These are phyloP conservation scores for Phyllosticta citribraziliensis DNA, from an alignment of 2,329 filamentous ascomycete species.

Conservation along the genomic window DNA sequence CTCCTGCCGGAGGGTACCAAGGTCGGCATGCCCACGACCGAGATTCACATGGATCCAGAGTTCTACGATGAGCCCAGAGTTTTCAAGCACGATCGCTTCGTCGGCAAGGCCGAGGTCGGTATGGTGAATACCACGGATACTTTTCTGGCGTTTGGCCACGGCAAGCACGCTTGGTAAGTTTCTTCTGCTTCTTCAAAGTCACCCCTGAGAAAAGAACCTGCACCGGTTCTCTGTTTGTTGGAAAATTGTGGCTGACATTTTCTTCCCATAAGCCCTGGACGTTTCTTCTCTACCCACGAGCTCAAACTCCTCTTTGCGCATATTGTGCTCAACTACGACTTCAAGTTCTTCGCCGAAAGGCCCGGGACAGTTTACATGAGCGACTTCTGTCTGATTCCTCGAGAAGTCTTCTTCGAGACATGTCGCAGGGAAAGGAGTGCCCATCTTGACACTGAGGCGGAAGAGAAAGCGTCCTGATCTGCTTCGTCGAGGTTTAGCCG, in stretches of 20 bases:
- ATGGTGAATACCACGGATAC: slow-evolving; percentile 45
- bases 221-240: neutral
- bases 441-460: neutral
- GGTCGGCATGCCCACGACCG: slow-evolving; percentile 15
- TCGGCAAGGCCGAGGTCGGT: slow-evolving; percentile 33
- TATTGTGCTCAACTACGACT: slow-evolving; percentile 29
- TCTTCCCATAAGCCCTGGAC: slow-evolving; percentile 23
- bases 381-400: neutral
- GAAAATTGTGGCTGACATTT: slow-evolving; percentile 7
- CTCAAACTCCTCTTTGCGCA: slow-evolving; percentile 29
- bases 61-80: slow-evolving; percentile 13
- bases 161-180: slow-evolving; percentile 37
- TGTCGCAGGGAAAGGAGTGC: neutral
- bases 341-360: slow-evolving; percentile 19
- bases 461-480: neutral
- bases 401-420: neutral
- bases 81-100: slow-evolving; percentile 18
- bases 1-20: neutral
- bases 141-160: slow-evolving; percentile 48
- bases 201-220: too few species aligned
- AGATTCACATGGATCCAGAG: slow-evolving; percentile 13
- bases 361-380: slow-evolving; percentile 17
- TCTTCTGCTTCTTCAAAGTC: slow-evolving; percentile 14
- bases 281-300: slow-evolving; percentile 29
- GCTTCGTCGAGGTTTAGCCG: neutral